These are phyloP conservation scores for Cyclospora cayetanensis DNA, from an alignment of 169 alveolate species.

Conservation along the genomic window DNA sequence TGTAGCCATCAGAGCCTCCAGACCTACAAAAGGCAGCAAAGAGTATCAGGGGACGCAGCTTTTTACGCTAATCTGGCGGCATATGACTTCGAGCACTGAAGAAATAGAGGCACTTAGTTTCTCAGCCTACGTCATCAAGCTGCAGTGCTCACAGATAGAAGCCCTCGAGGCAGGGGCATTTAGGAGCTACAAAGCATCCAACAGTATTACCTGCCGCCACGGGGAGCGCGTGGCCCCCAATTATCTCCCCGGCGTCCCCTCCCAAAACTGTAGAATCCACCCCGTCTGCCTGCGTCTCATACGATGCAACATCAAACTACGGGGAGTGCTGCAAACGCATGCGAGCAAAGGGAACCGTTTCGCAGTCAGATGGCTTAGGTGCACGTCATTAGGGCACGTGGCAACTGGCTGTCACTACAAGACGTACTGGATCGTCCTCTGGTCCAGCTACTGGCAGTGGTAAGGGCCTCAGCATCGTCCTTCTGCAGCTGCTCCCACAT, in stretches of 20 bases:
- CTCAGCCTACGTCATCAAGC: no score
- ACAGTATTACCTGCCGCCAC: constrained; percentile 2
- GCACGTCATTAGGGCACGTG: no score
- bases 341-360: no score
- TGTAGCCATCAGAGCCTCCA: not conserved
- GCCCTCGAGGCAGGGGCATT: not conserved
- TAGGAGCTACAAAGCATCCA: not conserved
- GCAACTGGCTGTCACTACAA: no score
- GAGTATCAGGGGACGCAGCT: not conserved
- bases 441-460: not conserved
- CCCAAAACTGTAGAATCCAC: not conserved
- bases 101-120: not conserved
- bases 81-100: not conserved
- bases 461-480: constrained; percentile 23
- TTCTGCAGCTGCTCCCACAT: constrained; percentile 44
- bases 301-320: not conserved
- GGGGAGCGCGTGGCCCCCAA: constrained; percentile 45
- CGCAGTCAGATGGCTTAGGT: no score
- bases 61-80: not conserved
- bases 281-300: constrained; percentile 27
- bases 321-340: no score
- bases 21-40: not conserved
- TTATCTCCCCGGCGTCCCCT: not conserved
- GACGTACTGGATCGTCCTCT: not conserved
- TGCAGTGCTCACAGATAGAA: not conserved